phyloP scores from a whole-genome alignment of 2,329 filamentous ascomycete species.

The Sordariomycetes sp. region DNA sequence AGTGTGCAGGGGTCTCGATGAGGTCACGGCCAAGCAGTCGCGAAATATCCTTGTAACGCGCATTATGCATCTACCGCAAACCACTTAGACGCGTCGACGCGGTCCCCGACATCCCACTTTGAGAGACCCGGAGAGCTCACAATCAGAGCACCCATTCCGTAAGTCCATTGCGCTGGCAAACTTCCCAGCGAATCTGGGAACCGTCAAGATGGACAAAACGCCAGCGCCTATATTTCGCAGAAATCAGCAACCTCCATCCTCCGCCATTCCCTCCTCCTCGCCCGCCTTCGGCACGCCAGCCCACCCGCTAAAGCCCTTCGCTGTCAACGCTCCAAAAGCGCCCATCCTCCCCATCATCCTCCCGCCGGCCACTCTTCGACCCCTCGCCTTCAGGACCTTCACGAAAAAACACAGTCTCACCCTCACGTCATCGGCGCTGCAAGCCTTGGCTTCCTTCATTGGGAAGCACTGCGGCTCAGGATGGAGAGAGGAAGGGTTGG shows the following conservation, averaged over 20 bases:
- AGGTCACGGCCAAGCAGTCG: slow-evolving; percentile 17
- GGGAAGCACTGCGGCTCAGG: slow-evolving; percentile 88
- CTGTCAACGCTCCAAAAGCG: slow-evolving; percentile 41
- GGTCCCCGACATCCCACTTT: slow-evolving; percentile 8
- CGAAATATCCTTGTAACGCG: slow-evolving; percentile 4
- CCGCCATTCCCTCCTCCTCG: slow-evolving; percentile 75
- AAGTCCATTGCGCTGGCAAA: neutral
- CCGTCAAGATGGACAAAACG: slow-evolving; percentile 24
- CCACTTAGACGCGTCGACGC: slow-evolving; percentile 31
- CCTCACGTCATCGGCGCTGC: slow-evolving; percentile 76
- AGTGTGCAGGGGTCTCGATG: slow-evolving; percentile 10
- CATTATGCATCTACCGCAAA: slow-evolving; percentile 18
- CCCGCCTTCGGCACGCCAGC: slow-evolving; percentile 83
- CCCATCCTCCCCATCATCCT: slow-evolving; percentile 82
- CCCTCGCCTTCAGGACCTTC: slow-evolving; percentile 88
- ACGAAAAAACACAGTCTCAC: slow-evolving; percentile 97
- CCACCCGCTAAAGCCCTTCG: slow-evolving; percentile 64
- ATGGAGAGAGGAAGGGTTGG: slow-evolving; percentile 93
- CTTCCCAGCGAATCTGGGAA: too few relatives aligned
- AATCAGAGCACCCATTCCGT: neutral
- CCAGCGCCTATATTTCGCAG: slow-evolving; percentile 27
- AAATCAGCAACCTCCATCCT: slow-evolving; percentile 28
- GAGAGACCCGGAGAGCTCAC: neutral
- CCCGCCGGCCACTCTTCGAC: slow-evolving; percentile 76
- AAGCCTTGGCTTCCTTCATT: slow-evolving; percentile 79